Evolutionary conservation across 805 yeast genomes (phyloP).

Genomic region (Candida railenensis): DNA sequence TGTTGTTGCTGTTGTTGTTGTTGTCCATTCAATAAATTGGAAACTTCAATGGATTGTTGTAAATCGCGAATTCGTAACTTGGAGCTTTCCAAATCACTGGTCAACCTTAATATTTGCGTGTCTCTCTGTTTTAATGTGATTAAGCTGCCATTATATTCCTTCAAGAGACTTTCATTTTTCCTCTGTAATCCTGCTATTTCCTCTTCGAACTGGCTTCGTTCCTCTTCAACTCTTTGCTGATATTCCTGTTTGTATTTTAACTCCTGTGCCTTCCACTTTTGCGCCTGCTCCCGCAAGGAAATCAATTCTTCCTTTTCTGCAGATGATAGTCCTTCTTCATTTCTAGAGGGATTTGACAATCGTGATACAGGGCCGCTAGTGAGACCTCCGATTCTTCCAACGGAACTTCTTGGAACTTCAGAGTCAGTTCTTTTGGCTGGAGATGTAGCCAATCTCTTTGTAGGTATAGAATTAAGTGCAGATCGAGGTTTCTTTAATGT

Average conservation of each 20-base stretch:
- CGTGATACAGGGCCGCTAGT: background rate
- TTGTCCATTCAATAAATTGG: slow-evolving; percentile 22
- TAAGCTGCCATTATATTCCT: slow-evolving; percentile 50
- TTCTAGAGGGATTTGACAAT: slow-evolving; percentile 4
- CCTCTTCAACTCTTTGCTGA: slow-evolving; percentile 20
- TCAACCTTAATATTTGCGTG: slow-evolving; percentile 60
- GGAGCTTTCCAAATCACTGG: slow-evolving; percentile 60
- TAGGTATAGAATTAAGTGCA: slow-evolving; percentile 45
- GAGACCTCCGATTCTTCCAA: slow-evolving; percentile 19
- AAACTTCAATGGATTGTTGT: slow-evolving; percentile 43
- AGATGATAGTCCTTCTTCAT: slow-evolving; percentile 10
- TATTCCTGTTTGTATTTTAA: slow-evolving; percentile 23
- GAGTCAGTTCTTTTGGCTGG: slow-evolving; percentile 53
- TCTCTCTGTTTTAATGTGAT: slow-evolving; percentile 65
- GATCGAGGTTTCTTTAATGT: slow-evolving; percentile 10
- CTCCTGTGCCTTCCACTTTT: slow-evolving; percentile 35
- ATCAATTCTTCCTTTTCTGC: slow-evolving; percentile 48
- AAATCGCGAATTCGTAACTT: slow-evolving; percentile 52
- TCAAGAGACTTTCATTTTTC: slow-evolving; percentile 42
- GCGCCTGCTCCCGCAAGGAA: slow-evolving; percentile 53
- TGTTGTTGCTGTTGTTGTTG: slow-evolving; percentile 6
- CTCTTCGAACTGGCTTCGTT: slow-evolving; percentile 22
- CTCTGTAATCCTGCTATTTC: slow-evolving; percentile 22
- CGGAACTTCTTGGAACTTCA: slow-evolving; percentile 12
- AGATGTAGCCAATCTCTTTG: slow-evolving; percentile 69